Percentiles rank a stretch among this genome's conserved stretches.
Evolutionary conservation across 2,329 filamentous ascomycete genomes (phyloP).

Genomic region (Lasiodiplodia gonubiensis): DNA sequence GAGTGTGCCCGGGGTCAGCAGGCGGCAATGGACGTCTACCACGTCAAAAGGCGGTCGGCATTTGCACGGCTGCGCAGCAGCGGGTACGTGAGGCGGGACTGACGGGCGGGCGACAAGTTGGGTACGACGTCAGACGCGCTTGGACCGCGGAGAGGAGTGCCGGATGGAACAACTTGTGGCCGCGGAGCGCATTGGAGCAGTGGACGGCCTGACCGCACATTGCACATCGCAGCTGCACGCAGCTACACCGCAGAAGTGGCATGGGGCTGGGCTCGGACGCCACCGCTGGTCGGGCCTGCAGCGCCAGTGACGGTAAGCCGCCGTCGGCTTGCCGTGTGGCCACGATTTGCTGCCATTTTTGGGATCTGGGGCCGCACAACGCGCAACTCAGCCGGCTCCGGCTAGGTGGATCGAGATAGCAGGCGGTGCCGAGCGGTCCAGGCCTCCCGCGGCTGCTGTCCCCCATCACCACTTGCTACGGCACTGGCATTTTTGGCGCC

Average conservation of each 20-base stretch:
- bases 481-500: background rate
- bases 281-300: background rate
- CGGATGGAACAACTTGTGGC: background rate
- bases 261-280: background rate
- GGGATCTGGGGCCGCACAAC: background rate
- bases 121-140: conserved; percentile 4
- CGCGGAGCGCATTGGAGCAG: background rate
- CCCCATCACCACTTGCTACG: background rate
- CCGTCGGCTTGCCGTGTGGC: background rate
- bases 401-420: conserved; percentile 1
- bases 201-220: background rate
- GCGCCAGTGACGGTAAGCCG: background rate
- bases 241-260: background rate
- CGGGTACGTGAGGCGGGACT: conserved; percentile 14
- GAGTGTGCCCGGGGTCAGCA: background rate
- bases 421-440: too few species aligned
- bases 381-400: background rate
- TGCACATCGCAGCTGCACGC: background rate
- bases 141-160: background rate
- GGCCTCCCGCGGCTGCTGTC: too few species aligned
- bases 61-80: conserved; percentile 9
- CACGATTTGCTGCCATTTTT: background rate
- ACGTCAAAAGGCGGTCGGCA: conserved; percentile 22
- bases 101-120: background rate
- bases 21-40: background rate